phyloP scores from a whole-genome alignment of 2,329 filamentous ascomycete genomes.

The Apiospora marii region DNA sequence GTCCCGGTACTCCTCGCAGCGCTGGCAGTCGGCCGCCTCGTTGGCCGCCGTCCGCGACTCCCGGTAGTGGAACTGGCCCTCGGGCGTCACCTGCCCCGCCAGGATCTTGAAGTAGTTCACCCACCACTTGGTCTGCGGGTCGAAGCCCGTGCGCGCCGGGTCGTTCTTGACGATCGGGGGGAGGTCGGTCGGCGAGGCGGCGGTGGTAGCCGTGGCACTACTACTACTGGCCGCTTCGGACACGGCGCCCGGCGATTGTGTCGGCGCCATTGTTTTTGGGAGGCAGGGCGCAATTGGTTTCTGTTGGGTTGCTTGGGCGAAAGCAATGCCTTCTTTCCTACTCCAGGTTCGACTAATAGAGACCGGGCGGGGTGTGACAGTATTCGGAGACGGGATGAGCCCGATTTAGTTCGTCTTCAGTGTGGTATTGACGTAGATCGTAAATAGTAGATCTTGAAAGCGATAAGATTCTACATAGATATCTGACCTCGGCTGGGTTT shows the following conservation, averaged over 20 bases:
- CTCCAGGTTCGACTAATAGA: not conserved
- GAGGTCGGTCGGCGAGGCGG: conserved; percentile 28
- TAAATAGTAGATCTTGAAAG: not conserved
- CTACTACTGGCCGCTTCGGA: conserved; percentile 17
- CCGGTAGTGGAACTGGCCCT: conserved; percentile 79
- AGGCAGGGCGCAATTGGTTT: not conserved
- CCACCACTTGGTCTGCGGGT: conserved; percentile 71
- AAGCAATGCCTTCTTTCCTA: no score
- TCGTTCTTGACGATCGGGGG: conserved; percentile 60
- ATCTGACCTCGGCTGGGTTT: not conserved
- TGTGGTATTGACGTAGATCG: not conserved
- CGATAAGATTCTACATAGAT: not conserved
- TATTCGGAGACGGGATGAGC: not conserved
- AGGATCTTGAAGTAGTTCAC: conserved; percentile 87
- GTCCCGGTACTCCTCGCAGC: conserved; percentile 82
- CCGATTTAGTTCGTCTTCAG: not conserved
- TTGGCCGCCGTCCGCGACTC: conserved; percentile 76
- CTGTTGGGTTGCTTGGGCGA: not conserved
- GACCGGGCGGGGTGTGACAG: not conserved
- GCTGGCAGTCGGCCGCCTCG: conserved; percentile 79
- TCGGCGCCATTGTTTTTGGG: conserved; percentile 8
- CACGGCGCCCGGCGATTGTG: conserved; percentile 17
- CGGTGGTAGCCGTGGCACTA: conserved; percentile 27
- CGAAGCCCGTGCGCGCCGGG: conserved; percentile 68
- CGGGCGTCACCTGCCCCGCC: conserved; percentile 72